Conservation (phyloP, 768 basidiomycete species). For the Russula sp. region DNA sequence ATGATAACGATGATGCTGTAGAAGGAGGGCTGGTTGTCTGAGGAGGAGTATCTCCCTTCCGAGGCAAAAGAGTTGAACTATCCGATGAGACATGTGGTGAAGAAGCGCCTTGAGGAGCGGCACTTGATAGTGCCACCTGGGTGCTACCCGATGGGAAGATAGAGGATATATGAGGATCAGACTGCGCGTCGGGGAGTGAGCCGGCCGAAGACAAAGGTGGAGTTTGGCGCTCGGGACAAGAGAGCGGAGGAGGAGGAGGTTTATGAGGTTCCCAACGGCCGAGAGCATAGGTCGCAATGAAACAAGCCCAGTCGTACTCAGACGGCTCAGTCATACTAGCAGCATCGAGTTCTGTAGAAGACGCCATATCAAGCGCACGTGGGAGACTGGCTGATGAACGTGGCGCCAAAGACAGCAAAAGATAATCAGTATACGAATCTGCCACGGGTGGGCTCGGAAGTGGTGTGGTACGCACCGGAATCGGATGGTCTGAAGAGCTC, state of each 20-base stretch:
- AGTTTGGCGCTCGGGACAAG: constrained; percentile 31
- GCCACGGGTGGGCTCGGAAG: background rate
- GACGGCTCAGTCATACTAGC: constrained; percentile 26
- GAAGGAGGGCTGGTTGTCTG: constrained; percentile 23
- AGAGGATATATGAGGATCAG: constrained; percentile 1
- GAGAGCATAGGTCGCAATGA: constrained; percentile 69
- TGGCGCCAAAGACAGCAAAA: background rate
- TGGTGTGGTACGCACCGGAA: constrained; percentile 24
- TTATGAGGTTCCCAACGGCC: constrained; percentile 80
- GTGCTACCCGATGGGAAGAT: constrained; percentile 16
- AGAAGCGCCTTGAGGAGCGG: background rate
- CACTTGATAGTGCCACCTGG: background rate
- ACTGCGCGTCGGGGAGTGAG: background rate
- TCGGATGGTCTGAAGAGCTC: constrained; percentile 22
- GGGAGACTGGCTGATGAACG: constrained; percentile 21
- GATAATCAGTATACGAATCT: background rate
- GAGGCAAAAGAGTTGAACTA: background rate
- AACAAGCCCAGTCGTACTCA: constrained; percentile 68
- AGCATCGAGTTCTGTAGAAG: constrained; percentile 29
- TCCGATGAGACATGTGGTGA: constrained; percentile 8
- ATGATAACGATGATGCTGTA: constrained; percentile 7
- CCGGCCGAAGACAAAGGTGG: background rate
- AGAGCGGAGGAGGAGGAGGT: constrained; percentile 58
- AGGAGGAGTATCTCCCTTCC: constrained; percentile 9
- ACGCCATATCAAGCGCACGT: constrained; percentile 34